Conservation (phyloP, 2,329 filamentous ascomycete genomes). For the Fusarium setosum region DNA sequence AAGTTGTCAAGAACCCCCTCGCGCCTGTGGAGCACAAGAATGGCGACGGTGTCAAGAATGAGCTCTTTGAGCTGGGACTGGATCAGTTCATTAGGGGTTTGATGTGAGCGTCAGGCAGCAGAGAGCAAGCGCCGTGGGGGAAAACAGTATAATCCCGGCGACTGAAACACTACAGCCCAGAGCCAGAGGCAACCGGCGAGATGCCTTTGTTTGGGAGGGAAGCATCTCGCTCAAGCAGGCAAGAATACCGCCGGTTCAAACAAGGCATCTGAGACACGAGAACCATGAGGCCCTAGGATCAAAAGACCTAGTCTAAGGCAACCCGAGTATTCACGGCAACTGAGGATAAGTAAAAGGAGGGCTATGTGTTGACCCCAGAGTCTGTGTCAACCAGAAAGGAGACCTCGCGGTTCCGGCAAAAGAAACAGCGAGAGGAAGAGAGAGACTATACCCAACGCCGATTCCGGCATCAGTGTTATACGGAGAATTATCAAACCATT, state of each 20-base stretch:
- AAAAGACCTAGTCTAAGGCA: neutral
- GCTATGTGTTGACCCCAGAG: neutral
- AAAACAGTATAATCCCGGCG: constrained; percentile 7
- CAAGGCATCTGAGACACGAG: neutral
- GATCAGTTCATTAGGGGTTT: constrained; percentile 81
- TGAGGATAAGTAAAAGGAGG: neutral
- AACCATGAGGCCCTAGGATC: neutral
- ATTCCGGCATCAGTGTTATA: constrained; percentile 39
- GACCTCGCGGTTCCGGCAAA: constrained; percentile 6
- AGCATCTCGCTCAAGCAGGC: neutral
- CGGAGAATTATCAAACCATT: no score
- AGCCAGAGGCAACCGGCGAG: neutral
- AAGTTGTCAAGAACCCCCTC: constrained; percentile 78
- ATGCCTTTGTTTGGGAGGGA: neutral
- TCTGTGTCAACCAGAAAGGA: neutral
- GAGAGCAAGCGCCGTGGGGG: constrained; percentile 1
- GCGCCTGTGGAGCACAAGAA: constrained; percentile 76
- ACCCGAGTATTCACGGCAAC: no score
- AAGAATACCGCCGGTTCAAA: neutral
- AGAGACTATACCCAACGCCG: constrained; percentile 39
- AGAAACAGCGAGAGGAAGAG: constrained; percentile 3
- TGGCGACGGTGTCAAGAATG: constrained; percentile 76
- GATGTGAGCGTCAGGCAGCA: constrained; percentile 55
- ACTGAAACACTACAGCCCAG: neutral
- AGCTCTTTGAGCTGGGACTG: constrained; percentile 77